Evolutionary conservation across 768 basidiomycete species (phyloP).

Genomic region (Pisolithus orientalis): DNA sequence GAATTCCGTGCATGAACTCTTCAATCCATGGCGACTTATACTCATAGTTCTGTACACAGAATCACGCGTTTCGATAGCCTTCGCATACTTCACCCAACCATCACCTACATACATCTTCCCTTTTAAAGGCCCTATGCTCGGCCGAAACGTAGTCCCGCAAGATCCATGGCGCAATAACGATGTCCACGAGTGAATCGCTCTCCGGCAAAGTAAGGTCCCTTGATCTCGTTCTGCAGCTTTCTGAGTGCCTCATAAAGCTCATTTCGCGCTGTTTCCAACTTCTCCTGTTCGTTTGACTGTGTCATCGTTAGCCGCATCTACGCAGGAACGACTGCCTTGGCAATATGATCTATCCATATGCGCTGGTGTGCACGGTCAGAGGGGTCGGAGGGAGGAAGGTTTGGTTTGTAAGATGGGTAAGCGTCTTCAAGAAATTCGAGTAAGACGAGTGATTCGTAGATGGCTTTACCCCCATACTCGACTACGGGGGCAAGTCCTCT

Average conservation of each 20-base stretch:
- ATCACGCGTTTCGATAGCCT: slow-evolving; percentile 34
- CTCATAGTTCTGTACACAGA: slow-evolving; percentile 44
- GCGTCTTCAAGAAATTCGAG: slow-evolving; percentile 65
- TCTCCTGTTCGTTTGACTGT: slow-evolving; percentile 26
- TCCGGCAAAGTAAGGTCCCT: slow-evolving; percentile 53
- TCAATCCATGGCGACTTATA: slow-evolving; percentile 17
- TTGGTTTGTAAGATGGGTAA: slow-evolving; percentile 34
- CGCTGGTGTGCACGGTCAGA: slow-evolving; percentile 44
- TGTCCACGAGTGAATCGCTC: slow-evolving; percentile 50
- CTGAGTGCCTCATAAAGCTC: slow-evolving; percentile 34
- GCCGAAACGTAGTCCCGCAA: slow-evolving; percentile 41
- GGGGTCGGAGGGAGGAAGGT: slow-evolving; percentile 48
- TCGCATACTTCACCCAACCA: slow-evolving; percentile 41
- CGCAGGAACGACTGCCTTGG: slow-evolving; percentile 46
- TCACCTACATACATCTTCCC: slow-evolving; percentile 37
- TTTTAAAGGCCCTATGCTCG: slow-evolving; percentile 43
- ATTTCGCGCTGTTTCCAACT: slow-evolving; percentile 28
- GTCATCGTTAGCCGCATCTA: slow-evolving; percentile 43
- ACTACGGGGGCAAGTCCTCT: slow-evolving; percentile 63
- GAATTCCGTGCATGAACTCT: neutral
- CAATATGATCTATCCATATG: slow-evolving; percentile 52
- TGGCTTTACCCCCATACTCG: slow-evolving; percentile 42
- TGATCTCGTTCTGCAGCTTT: slow-evolving; percentile 30
- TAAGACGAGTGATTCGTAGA: slow-evolving; percentile 61
- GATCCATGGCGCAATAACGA: slow-evolving; percentile 52